These are phyloP conservation scores for Cladosporium colombiae DNA, from an alignment of 2,329 filamentous ascomycete genomes.

Conservation along the genomic window DNA sequence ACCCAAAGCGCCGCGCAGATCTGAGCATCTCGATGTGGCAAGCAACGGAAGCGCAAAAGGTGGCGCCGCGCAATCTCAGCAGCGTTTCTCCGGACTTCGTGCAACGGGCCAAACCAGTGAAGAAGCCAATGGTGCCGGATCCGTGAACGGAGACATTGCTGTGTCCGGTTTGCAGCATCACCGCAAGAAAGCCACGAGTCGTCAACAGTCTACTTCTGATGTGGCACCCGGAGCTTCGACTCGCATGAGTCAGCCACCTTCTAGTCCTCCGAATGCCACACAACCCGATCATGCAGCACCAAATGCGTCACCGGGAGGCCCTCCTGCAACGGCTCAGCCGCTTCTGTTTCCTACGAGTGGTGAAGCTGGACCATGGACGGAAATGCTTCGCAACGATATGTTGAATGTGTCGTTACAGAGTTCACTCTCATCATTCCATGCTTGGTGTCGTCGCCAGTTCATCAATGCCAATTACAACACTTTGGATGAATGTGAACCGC, in stretches of 20 bases:
- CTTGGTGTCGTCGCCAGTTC: neutral
- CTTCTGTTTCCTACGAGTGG: neutral
- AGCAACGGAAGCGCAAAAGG: neutral
- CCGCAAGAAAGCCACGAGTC: neutral
- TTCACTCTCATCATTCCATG: neutral
- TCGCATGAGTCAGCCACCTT: neutral
- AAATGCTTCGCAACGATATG: no score
- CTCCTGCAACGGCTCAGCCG: no score
- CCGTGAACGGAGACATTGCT: neutral
- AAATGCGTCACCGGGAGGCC: no score
- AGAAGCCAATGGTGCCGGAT: neutral
- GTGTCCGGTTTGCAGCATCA: neutral
- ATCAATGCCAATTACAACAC: no score
- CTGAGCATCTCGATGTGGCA: no score
- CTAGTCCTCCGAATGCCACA: neutral
- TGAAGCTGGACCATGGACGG: neutral
- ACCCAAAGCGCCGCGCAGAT: neutral
- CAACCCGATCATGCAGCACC: no score
- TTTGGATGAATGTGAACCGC: neutral
- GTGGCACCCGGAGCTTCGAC: no score
- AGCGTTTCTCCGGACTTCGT: neutral
- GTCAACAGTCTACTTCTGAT: no score
- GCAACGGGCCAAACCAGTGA: neutral
- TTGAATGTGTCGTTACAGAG: no score
- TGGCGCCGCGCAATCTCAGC: neutral